phyloP scores from a whole-genome alignment of 352 stramenopile genomes.

The Phytophthora agathidicida region DNA sequence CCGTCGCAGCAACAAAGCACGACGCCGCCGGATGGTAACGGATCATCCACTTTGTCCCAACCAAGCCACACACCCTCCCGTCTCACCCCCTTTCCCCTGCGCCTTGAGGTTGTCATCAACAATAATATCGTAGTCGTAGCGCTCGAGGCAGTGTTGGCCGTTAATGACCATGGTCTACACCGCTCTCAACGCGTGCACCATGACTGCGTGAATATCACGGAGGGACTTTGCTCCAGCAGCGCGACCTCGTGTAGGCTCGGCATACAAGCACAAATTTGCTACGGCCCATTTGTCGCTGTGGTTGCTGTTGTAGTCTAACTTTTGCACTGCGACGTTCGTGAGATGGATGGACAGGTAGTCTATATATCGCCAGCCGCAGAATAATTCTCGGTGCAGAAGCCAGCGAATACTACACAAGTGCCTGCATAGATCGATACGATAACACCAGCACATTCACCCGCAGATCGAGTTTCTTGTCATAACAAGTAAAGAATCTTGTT shows the following conservation, averaged over 20 bases:
- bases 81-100: too few species aligned
- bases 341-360: conserved; percentile 91
- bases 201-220: conserved; percentile 71
- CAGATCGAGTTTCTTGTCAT: conserved; percentile 93
- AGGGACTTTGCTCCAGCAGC: conserved; percentile 59
- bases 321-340: conserved; percentile 91
- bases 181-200: conserved; percentile 82
- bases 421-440: conserved; percentile 82
- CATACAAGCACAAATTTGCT: conserved; percentile 77
- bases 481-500: conserved; percentile 87
- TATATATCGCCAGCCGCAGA: conserved; percentile 81
- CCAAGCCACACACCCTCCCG: too few species aligned
- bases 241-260: conserved; percentile 67
- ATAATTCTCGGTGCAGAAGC: conserved; percentile 92
- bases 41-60: too few species aligned
- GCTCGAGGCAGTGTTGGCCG: conserved; percentile 93
- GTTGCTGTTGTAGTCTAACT: conserved; percentile 91
- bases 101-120: conserved; percentile 90
- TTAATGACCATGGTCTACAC: conserved; percentile 94
- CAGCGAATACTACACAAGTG: conserved; percentile 89
- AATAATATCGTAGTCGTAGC: conserved; percentile 95
- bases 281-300: conserved; percentile 92
- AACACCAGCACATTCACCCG: conserved; percentile 92
- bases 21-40: too few species aligned
- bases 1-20: too few species aligned